phyloP scores from a whole-genome alignment of 202 grass and related monocot species.

The Digitaria exilis region DNA sequence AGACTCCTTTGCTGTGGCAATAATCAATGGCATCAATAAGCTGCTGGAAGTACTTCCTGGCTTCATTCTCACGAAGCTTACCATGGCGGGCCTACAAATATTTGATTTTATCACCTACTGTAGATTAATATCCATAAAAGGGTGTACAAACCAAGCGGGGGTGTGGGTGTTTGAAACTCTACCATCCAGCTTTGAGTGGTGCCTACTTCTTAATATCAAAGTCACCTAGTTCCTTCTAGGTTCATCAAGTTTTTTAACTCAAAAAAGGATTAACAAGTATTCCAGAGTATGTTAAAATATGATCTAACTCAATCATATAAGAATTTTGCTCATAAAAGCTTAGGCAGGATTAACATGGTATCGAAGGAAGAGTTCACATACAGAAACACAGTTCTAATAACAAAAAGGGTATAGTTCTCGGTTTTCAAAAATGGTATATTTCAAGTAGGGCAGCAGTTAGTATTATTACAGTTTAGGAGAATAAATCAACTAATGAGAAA shows the following conservation, averaged over 20 bases:
- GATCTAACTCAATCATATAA: background rate
- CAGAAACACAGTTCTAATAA: background rate
- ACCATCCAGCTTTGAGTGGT: background rate
- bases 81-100: slow-evolving; percentile 68
- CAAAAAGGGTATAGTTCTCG: background rate
- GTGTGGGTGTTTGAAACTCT: background rate
- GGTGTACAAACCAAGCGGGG: background rate
- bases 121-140: background rate
- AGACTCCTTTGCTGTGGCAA: slow-evolving; percentile 92
- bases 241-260: background rate
- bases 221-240: slow-evolving; percentile 1
- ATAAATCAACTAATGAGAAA: slow-evolving; percentile 4
- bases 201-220: background rate
- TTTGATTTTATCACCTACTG: background rate
- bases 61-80: slow-evolving; percentile 76
- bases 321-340: no score
- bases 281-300: background rate
- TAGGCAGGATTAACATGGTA: background rate
- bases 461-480: background rate
- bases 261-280: background rate
- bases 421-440: background rate
- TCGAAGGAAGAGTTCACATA: background rate
- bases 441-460: background rate
- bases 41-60: slow-evolving; percentile 88
- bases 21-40: slow-evolving; percentile 93